These are phyloP conservation scores for Lachnellula arida DNA, from an alignment of 2,329 filamentous ascomycete genomes.

Conservation along the genomic window DNA sequence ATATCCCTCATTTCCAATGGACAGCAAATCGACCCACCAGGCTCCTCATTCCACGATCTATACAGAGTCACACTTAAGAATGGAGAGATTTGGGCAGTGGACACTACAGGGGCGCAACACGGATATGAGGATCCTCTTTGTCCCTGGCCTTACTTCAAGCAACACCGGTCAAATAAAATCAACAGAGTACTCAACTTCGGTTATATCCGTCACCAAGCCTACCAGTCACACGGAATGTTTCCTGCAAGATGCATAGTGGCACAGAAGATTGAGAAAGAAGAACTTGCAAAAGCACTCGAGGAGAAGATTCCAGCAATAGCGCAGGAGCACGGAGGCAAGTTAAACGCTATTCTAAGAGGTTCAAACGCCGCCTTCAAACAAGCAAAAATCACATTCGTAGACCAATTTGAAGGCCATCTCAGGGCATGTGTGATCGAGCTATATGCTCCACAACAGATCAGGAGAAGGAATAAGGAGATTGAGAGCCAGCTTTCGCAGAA, in stretches of 20 bases:
- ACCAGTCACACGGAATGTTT: neutral
- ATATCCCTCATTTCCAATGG: neutral
- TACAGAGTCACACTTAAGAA: neutral
- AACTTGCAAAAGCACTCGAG: neutral
- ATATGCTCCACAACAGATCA: neutral
- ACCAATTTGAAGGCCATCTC: neutral
- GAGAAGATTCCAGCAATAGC: slow-evolving; percentile 1
- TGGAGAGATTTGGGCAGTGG: neutral
- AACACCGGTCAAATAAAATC: neutral
- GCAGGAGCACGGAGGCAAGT: slow-evolving; percentile 1
- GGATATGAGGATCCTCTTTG: neutral
- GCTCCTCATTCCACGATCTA: neutral
- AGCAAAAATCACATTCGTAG: neutral
- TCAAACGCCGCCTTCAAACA: slow-evolving; percentile 1
- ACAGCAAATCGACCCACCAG: neutral
- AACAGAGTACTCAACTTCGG: neutral
- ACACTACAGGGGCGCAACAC: neutral
- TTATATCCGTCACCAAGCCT: neutral
- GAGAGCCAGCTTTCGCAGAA: neutral
- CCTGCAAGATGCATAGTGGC: neutral
- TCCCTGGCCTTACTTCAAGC: neutral
- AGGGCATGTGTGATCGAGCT: neutral
- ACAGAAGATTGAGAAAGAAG: neutral
- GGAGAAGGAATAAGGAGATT: slow-evolving; percentile 1
- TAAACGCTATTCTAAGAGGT: slow-evolving; percentile 3